These are phyloP conservation scores for Epichloe baconii DNA, from an alignment of 2,329 filamentous ascomycete species.

Conservation along the genomic window DNA sequence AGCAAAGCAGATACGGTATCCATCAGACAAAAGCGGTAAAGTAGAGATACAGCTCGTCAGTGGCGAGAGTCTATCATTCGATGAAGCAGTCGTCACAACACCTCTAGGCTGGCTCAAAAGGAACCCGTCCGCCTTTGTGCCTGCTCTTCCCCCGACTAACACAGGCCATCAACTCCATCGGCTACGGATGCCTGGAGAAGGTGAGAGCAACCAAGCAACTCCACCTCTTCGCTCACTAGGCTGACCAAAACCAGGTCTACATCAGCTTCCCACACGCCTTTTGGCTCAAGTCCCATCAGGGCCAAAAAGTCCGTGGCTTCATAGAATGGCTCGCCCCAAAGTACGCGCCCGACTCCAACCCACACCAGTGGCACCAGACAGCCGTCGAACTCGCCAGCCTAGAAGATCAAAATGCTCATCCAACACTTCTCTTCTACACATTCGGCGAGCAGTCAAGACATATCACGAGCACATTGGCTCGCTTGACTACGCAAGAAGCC, in stretches of 20 bases:
- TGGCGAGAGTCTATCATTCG: slow-evolving; percentile 38
- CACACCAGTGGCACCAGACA: slow-evolving; percentile 59
- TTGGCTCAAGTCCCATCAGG: slow-evolving; percentile 37
- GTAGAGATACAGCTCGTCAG: slow-evolving; percentile 30
- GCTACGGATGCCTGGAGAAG: slow-evolving; percentile 62
- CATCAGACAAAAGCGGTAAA: slow-evolving; percentile 14
- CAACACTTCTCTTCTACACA: slow-evolving; percentile 76
- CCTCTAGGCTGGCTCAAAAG: slow-evolving; percentile 58
- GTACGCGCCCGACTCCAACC: slow-evolving; percentile 51
- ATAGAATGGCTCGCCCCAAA: slow-evolving; percentile 61
- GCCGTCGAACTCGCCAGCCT: slow-evolving; percentile 64
- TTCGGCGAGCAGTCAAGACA: slow-evolving; percentile 49
- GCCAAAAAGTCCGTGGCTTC: slow-evolving; percentile 46
- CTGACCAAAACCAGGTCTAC: slow-evolving; percentile 28
- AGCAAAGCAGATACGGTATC: slow-evolving; percentile 29
- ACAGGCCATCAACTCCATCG: slow-evolving; percentile 48
- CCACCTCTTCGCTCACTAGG: not conserved
- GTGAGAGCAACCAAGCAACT: slow-evolving; percentile 19
- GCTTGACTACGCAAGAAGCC: slow-evolving; percentile 29
- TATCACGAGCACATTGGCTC: slow-evolving; percentile 33
- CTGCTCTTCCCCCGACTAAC: slow-evolving; percentile 47
- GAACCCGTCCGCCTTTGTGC: slow-evolving; percentile 46
- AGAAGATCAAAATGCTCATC: slow-evolving; percentile 45
- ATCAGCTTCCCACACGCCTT: slow-evolving; percentile 64
- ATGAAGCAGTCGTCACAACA: slow-evolving; percentile 54